Conservation (phyloP, 2,329 filamentous ascomycete genomes). For the Byssothecium circinans region DNA sequence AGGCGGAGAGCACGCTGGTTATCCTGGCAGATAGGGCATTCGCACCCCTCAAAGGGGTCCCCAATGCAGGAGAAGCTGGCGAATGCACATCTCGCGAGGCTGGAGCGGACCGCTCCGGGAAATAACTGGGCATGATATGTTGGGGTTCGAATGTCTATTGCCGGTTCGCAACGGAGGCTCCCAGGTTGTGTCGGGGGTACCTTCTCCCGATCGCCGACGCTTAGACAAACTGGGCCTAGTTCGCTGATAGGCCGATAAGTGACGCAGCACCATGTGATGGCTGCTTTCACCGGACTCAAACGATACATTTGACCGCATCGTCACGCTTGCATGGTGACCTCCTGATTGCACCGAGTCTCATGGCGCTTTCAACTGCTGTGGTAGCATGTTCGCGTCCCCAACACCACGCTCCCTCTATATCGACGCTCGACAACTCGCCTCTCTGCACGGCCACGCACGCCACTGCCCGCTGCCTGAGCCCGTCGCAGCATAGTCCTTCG, state of each 20-base stretch:
- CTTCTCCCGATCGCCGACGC: slow-evolving; percentile 10
- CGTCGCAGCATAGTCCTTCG: too few species aligned
- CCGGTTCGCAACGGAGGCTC: too few species aligned
- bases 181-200: slow-evolving; percentile 11
- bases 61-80: too few species aligned
- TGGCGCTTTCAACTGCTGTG: slow-evolving; percentile 20
- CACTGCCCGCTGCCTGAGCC: slow-evolving; percentile 27
- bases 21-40: slow-evolving; percentile 80
- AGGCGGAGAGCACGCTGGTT: slow-evolving; percentile 82
- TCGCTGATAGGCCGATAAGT: slow-evolving; percentile 7
- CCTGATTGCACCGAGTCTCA: slow-evolving; percentile 20
- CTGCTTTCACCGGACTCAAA: slow-evolving; percentile 16
- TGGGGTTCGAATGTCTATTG: background rate
- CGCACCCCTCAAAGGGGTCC: too few species aligned
- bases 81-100: too few species aligned
- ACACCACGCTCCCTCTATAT: slow-evolving; percentile 9
- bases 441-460: slow-evolving; percentile 29
- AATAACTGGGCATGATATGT: slow-evolving; percentile 35
- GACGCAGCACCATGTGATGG: slow-evolving; percentile 23
- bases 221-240: slow-evolving; percentile 13
- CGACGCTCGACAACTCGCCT: slow-evolving; percentile 1
- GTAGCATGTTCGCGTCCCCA: slow-evolving; percentile 21
- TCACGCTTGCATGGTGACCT: slow-evolving; percentile 23
- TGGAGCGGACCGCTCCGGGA: slow-evolving; percentile 33
- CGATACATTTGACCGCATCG: slow-evolving; percentile 1